phyloP scores from a whole-genome alignment of 345 rosid species.

The Linum usitatissimum region DNA sequence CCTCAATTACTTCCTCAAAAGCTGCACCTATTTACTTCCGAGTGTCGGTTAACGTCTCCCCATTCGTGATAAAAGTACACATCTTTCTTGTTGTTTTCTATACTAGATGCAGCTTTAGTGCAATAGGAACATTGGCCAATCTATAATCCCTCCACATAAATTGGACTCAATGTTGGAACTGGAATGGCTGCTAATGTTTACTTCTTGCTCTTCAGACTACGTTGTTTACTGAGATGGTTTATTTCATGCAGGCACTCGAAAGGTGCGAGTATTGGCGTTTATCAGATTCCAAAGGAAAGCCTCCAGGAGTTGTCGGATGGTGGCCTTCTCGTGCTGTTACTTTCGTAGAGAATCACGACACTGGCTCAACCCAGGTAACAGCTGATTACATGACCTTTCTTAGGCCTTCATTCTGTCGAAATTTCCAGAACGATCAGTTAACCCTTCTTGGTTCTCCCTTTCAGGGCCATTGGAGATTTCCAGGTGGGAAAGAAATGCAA shows the following conservation, averaged over 20 bases:
- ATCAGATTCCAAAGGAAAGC: constrained; percentile 43
- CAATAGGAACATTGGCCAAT: too few relatives aligned
- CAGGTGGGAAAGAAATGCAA: constrained; percentile 33
- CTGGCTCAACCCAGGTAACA: constrained; percentile 41
- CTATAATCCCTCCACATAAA: too few relatives aligned
- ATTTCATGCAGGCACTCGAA: neutral
- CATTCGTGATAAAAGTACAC: too few relatives aligned
- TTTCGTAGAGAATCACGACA: constrained; percentile 43
- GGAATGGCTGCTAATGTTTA: neutral
- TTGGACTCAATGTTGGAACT: too few relatives aligned
- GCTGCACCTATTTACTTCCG: neutral
- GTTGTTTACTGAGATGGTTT: too few relatives aligned
- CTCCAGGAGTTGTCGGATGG: constrained; percentile 50
- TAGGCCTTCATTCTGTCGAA: too few relatives aligned
- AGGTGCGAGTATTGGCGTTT: constrained; percentile 33
- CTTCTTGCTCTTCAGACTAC: neutral
- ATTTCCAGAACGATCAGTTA: too few relatives aligned
- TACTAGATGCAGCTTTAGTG: too few relatives aligned
- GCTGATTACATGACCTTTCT: too few relatives aligned
- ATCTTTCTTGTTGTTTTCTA: too few relatives aligned
- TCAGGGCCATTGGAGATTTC: constrained; percentile 52
- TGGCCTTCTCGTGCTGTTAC: constrained; percentile 48
- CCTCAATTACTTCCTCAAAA: constrained; percentile 4
- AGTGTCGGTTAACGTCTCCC: neutral
- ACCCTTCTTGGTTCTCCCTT: neutral